These are phyloP conservation scores for Vicia villosa DNA, from an alignment of 306 rosid genomes.

Conservation along the genomic window DNA sequence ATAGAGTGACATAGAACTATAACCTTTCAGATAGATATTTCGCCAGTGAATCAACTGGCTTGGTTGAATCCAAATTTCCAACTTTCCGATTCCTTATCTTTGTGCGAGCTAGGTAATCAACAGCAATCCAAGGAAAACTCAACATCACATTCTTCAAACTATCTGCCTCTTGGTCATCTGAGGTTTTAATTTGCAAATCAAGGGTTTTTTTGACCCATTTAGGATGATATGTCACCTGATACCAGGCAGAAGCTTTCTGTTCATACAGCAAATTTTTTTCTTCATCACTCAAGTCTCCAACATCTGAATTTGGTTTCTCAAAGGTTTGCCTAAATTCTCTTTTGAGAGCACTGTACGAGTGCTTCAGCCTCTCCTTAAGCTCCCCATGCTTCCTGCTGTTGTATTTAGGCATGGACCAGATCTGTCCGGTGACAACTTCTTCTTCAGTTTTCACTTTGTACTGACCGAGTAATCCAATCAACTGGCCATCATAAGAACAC, in stretches of 20 bases:
- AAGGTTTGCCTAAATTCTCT: conserved; percentile 77
- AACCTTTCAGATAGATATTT: conserved; percentile 63
- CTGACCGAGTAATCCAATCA: conserved; percentile 67
- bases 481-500: conserved; percentile 73
- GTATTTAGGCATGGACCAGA: conserved; percentile 94
- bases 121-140: conserved; percentile 88
- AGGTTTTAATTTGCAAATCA: conserved; percentile 39
- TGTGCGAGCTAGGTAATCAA: conserved; percentile 77
- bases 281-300: conserved; percentile 57
- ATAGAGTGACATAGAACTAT: conserved; percentile 28
- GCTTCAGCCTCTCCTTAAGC: conserved; percentile 90
- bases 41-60: conserved; percentile 66
- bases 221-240: conserved; percentile 84
- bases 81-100: conserved; percentile 54
- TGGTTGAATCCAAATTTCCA: conserved; percentile 44
- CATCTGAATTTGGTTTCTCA: conserved; percentile 51
- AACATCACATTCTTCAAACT: conserved; percentile 51
- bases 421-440: conserved; percentile 82
- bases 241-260: conserved; percentile 87
- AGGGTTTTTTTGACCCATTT: conserved; percentile 57
- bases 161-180: conserved; percentile 45
- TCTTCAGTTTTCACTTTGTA: conserved; percentile 83
- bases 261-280: conserved; percentile 66
- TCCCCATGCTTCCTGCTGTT: conserved; percentile 86
- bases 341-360: conserved; percentile 69